These are phyloP conservation scores for Cladosporium cucumerinum DNA, from an alignment of 2,329 filamentous ascomycete genomes.

Conservation along the genomic window DNA sequence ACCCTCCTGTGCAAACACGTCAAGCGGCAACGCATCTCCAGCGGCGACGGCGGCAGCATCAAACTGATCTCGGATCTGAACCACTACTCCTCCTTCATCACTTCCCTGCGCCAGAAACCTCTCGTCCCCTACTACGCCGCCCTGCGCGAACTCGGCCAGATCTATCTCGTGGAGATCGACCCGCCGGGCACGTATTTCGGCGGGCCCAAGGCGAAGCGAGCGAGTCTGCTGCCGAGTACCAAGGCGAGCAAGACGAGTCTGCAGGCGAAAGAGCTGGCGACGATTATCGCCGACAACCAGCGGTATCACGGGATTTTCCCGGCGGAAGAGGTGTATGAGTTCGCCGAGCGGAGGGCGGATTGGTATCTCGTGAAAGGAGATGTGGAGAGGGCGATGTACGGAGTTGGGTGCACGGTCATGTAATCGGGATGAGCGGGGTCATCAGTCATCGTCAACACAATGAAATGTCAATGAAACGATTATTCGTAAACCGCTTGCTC, in stretches of 20 bases:
- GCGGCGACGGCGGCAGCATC: constrained; percentile 64
- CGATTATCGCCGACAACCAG: constrained; percentile 87
- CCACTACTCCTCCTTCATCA: constrained; percentile 81
- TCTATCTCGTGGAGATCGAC: constrained; percentile 75
- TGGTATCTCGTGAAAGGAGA: constrained; percentile 88
- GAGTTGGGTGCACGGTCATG: constrained; percentile 84
- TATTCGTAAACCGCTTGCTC: no score
- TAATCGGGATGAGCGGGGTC: constrained; percentile 37
- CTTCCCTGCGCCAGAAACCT: constrained; percentile 76
- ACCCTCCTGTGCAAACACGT: constrained; percentile 92
- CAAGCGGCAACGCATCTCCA: constrained; percentile 89
- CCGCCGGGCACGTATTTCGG: constrained; percentile 29
- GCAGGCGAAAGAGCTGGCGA: constrained; percentile 91
- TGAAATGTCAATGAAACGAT: not conserved
- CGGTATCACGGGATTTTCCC: constrained; percentile 89
- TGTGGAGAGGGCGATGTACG: constrained; percentile 97
- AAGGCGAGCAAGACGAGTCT: constrained; percentile 50
- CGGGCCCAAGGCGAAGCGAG: constrained; percentile 23
- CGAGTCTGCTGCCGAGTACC: constrained; percentile 68
- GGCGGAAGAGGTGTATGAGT: constrained; percentile 96
- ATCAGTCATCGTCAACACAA: not conserved
- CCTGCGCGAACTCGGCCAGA: constrained; percentile 86
- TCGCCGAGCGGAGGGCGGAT: constrained; percentile 87
- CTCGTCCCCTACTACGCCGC: constrained; percentile 88
- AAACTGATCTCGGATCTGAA: constrained; percentile 97